These are phyloP conservation scores for Jamesozyma piceae DNA, from an alignment of 805 yeast genomes.

Conservation along the genomic window DNA sequence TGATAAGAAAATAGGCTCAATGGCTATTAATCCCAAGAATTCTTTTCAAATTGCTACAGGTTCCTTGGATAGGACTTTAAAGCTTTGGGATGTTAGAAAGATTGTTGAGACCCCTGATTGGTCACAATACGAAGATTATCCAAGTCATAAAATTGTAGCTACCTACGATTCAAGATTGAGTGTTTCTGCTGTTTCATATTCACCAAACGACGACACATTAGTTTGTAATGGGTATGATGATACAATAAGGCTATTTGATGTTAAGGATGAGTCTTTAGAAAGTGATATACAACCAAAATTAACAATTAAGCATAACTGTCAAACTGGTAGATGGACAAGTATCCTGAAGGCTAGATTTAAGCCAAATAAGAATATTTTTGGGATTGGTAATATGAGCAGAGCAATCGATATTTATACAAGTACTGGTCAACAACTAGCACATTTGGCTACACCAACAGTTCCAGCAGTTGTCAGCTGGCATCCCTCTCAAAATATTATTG, in stretches of 20 bases:
- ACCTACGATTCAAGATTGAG: constrained; percentile 67
- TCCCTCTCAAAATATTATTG: constrained; percentile 80
- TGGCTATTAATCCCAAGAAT: constrained; percentile 63
- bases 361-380: constrained; percentile 60
- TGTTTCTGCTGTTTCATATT: constrained; percentile 78
- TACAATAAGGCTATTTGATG: constrained; percentile 62
- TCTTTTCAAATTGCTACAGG: constrained; percentile 71
- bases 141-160: constrained; percentile 36
- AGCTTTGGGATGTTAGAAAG: constrained; percentile 79
- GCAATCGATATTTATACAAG: constrained; percentile 75
- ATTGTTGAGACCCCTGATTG: constrained; percentile 37
- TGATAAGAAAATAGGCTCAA: constrained; percentile 89
- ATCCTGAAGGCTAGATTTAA: constrained; percentile 89
- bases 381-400: constrained; percentile 88
- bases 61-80: constrained; percentile 75
- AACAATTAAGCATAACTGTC: constrained; percentile 80
- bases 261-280: constrained; percentile 26
- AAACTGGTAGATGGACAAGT: constrained; percentile 95
- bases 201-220: constrained; percentile 47
- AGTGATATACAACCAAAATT: constrained; percentile 48
- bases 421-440: constrained; percentile 70
- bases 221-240: constrained; percentile 95
- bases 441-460: constrained; percentile 74
- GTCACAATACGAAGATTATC: constrained; percentile 46
- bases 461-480: constrained; percentile 87